Conservation (phyloP, 2,329 filamentous ascomycete genomes). For the Myrmaecium sp. region DNA sequence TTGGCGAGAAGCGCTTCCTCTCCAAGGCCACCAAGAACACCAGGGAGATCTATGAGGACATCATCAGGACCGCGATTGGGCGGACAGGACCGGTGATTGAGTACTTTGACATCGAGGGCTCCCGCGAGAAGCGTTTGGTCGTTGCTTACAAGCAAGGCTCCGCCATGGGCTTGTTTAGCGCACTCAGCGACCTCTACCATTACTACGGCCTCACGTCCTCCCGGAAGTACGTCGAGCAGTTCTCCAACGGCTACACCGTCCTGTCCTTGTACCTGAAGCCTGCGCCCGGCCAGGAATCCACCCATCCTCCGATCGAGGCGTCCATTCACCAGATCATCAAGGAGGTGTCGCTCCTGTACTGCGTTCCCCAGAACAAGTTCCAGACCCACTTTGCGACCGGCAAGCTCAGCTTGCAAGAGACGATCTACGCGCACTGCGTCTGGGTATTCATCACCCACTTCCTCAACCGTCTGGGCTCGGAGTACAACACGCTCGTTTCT, state of each 20-base stretch:
- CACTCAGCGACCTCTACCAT: slow-evolving; percentile 89
- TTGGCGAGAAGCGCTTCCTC: slow-evolving; percentile 85
- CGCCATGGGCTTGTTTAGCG: slow-evolving; percentile 84
- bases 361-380: slow-evolving; percentile 93
- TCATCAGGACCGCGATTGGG: slow-evolving; percentile 69
- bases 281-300: slow-evolving; percentile 37
- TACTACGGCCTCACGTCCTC: slow-evolving; percentile 96
- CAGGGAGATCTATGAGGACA: slow-evolving; percentile 85
- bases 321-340: slow-evolving; percentile 99
- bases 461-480: slow-evolving; percentile 80
- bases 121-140: slow-evolving; percentile 82
- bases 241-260: slow-evolving; percentile 94
- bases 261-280: slow-evolving; percentile 90
- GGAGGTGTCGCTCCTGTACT: slow-evolving; percentile 93
- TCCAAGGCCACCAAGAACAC: slow-evolving; percentile 94
- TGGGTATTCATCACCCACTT: slow-evolving; percentile 98
- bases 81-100: slow-evolving; percentile 92
- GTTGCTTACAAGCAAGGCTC: slow-evolving; percentile 89
- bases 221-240: slow-evolving; percentile 93
- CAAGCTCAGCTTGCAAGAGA: slow-evolving; percentile 81
- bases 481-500: slow-evolving; percentile 75
- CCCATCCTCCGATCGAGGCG: slow-evolving; percentile 68
- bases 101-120: slow-evolving; percentile 87
- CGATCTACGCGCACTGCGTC: slow-evolving; percentile 90
- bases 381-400: slow-evolving; percentile 76